A percentile compares a stretch with the other conserved stretches of the same genome.
phyloP scores from a whole-genome alignment of 345 rosid species.

The Rhodamnia rubescens region DNA sequence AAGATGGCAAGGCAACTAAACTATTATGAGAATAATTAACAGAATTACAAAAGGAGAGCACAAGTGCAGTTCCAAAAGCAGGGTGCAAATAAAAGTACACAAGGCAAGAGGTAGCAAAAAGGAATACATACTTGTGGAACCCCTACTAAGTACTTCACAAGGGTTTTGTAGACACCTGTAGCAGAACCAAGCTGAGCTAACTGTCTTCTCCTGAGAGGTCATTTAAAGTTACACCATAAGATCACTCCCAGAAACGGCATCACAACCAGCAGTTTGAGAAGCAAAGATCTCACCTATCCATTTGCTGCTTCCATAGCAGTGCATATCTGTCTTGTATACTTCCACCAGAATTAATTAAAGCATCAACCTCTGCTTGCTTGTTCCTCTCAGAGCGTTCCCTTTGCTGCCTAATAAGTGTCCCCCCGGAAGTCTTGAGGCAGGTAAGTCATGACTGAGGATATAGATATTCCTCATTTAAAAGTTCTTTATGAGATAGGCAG shows the following conservation, averaged over 20 bases:
- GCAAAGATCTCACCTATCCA: conserved; percentile 58
- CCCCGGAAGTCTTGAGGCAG: conserved; percentile 99
- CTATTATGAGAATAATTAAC: not conserved
- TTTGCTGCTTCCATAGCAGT: conserved; percentile 90
- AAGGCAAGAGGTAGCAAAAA: not conserved
- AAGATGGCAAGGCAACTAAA: not conserved
- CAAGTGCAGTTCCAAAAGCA: not conserved
- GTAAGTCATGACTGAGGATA: conserved; percentile 90
- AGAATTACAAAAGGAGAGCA: not conserved
- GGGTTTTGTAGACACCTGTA: conserved; percentile 95
- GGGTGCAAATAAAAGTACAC: not conserved
- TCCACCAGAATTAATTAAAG: conserved; percentile 67
- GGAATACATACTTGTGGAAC: conserved; percentile 81
- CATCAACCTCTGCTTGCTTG: conserved; percentile 92
- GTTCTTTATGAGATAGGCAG: not conserved
- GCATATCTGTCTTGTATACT: conserved; percentile 71
- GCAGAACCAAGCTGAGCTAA: conserved; percentile 97
- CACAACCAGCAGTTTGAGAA: conserved; percentile 1
- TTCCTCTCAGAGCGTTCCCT: conserved; percentile 96
- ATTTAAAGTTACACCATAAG: conserved; percentile 5
- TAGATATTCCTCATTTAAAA: not conserved
- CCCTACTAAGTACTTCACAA: conserved; percentile 95
- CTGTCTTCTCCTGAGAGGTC: conserved; percentile 65
- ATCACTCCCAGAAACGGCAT: not conserved
- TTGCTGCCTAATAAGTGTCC: conserved; percentile 74